A percentile compares a stretch with the other conserved stretches of the same genome.
phyloP scores from a whole-genome alignment of 176 grass and related monocot genomes.

The Oryza officinalis region DNA sequence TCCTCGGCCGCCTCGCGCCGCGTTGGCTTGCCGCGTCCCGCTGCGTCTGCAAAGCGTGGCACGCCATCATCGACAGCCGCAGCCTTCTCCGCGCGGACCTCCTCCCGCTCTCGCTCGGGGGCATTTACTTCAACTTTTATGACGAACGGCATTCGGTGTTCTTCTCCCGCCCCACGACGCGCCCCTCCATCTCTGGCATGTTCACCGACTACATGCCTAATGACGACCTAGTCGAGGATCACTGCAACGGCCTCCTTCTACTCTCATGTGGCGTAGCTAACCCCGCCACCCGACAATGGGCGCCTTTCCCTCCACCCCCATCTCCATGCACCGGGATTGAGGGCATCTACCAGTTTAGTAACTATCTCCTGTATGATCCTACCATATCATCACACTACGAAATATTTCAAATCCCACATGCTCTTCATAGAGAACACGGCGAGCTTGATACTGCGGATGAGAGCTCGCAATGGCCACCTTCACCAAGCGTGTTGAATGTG shows the following conservation, averaged over 20 bases:
- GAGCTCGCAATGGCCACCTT: background rate
- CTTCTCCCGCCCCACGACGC: background rate
- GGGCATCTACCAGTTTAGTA: too few species aligned
- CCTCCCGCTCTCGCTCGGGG: background rate
- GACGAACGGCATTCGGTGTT: background rate
- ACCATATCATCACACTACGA: background rate
- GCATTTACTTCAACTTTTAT: background rate
- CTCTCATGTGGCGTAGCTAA: background rate
- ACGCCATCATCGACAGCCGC: too few species aligned
- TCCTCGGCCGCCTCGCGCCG: background rate
- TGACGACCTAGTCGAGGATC: background rate
- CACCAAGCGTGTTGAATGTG: background rate
- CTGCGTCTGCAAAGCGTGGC: background rate
- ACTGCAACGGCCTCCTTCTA: background rate
- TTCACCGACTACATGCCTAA: background rate
- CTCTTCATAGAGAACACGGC: too few species aligned
- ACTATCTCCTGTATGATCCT: background rate
- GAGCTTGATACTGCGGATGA: too few species aligned
- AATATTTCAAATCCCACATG: background rate
- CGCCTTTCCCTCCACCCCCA: background rate
- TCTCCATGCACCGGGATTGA: background rate
- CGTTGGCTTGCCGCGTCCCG: background rate
- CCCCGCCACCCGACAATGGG: background rate
- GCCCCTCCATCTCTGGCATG: background rate
- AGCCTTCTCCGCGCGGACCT: background rate